A percentile compares a stretch with the other conserved stretches of the same genome.
Evolutionary conservation across 495 filamentous ascomycete species (phyloP).

Genomic region (Neurospora sp.): DNA sequence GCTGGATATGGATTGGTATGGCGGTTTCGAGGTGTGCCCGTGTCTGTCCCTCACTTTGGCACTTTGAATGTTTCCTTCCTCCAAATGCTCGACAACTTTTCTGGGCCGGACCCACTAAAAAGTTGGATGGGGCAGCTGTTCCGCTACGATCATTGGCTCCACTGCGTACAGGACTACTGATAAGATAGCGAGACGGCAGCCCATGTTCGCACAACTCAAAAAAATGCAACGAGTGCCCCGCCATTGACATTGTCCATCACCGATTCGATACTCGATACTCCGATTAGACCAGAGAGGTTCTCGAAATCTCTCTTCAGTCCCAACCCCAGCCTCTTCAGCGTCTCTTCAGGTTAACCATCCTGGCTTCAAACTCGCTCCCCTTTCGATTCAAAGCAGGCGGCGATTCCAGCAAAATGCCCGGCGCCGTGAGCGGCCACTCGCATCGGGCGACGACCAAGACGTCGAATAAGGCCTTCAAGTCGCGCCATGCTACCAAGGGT

Average conservation of each 20-base stretch:
- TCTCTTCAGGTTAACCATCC: background rate
- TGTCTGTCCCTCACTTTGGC: background rate
- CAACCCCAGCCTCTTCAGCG: background rate
- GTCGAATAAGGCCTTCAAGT: conserved; percentile 82
- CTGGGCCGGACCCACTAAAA: conserved; percentile 19
- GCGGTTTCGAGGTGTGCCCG: background rate
- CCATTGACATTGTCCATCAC: conserved; percentile 8
- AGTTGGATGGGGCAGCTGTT: conserved; percentile 2
- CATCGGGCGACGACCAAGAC: conserved; percentile 87
- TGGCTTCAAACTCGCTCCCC: conserved; percentile 43
- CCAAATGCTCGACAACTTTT: conserved; percentile 8
- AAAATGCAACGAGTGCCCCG: conserved; percentile 20
- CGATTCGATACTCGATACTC: background rate
- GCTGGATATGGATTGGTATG: background rate
- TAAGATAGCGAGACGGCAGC: conserved; percentile 15
- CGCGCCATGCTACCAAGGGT: conserved; percentile 78
- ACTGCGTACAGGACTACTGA: conserved; percentile 2
- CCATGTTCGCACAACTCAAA: conserved; percentile 15
- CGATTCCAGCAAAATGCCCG: conserved; percentile 48
- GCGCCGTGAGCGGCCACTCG: conserved; percentile 55
- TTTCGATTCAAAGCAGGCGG: conserved; percentile 82
- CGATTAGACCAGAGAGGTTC: background rate
- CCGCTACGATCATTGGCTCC: conserved; percentile 9
- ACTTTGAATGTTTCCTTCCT: background rate
- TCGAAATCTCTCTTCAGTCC: conserved; percentile 12